A percentile compares a stretch with the other conserved stretches of the same genome.
phyloP scores from a whole-genome alignment of 73 alveolate genomes.

The Diophrys appendiculata region DNA sequence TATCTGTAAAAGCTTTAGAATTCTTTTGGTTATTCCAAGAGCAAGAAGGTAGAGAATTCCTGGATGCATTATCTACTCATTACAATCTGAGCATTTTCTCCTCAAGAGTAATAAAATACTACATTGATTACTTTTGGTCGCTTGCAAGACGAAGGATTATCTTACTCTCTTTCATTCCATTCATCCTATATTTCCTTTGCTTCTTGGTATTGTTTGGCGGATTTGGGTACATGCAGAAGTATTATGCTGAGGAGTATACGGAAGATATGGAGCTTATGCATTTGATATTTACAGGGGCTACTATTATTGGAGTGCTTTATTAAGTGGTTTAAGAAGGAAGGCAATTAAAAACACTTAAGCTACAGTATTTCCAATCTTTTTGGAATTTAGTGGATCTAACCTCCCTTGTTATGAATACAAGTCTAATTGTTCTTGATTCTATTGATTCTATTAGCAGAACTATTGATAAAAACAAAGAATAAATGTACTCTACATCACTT shows the following conservation, averaged over 20 bases:
- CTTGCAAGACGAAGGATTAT: not conserved
- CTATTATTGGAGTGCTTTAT: not conserved
- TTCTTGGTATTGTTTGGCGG: not conserved
- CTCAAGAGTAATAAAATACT: not conserved
- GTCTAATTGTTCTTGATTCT: not conserved
- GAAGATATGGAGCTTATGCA: not conserved
- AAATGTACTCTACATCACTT: not conserved
- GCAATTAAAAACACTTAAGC: not conserved
- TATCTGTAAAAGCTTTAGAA: not conserved
- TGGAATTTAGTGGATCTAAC: not conserved
- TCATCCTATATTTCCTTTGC: too few relatives aligned
- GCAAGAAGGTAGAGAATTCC: not conserved
- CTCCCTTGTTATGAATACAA: not conserved
- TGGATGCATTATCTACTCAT: not conserved
- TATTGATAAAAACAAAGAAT: too few relatives aligned
- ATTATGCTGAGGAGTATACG: not conserved
- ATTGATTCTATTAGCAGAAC: not conserved
- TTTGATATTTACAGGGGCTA: not conserved
- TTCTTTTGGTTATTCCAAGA: not conserved
- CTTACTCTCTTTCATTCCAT: not conserved
- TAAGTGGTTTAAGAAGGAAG: not conserved
- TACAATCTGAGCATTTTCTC: not conserved
- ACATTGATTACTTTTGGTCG: not conserved
- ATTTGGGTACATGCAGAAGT: not conserved
- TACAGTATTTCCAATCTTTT: not conserved